Evolutionary conservation across 371 early-diverging fungal genomes (phyloP).

Genomic region (Batkoa obscura): DNA sequence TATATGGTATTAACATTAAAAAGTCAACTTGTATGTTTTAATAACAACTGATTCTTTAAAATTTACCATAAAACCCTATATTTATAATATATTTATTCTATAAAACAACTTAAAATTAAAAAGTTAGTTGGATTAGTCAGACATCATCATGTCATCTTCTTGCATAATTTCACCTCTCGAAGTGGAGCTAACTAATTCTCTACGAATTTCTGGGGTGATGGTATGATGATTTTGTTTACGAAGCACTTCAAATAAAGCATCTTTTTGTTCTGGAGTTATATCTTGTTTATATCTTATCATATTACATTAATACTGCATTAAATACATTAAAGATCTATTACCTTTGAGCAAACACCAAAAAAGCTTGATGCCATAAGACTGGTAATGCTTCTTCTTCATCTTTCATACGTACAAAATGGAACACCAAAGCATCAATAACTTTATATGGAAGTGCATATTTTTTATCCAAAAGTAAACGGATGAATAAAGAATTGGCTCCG

Average conservation of each 20-base stretch:
- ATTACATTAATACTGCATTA: neutral
- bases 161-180: conserved; percentile 36
- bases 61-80: no score
- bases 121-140: no score
- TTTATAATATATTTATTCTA: no score
- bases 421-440: conserved; percentile 85
- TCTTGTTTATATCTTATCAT: conserved; percentile 72
- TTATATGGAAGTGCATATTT: conserved; percentile 95
- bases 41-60: no score
- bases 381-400: conserved; percentile 65
- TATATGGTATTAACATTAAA: no score
- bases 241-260: conserved; percentile 63
- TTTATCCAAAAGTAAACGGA: conserved; percentile 89
- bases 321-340: conserved; percentile 5
- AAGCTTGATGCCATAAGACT: conserved; percentile 93
- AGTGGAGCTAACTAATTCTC: conserved; percentile 53
- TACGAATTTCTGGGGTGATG: conserved; percentile 82
- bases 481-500: conserved; percentile 80
- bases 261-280: conserved; percentile 83
- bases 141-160: neutral
- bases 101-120: no score
- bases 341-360: conserved; percentile 87
- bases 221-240: conserved; percentile 53
- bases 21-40: no score
- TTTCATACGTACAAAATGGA: conserved; percentile 59